Conservation (phyloP, 2,329 filamentous ascomycete species). For the Xylariaceae sp. region DNA sequence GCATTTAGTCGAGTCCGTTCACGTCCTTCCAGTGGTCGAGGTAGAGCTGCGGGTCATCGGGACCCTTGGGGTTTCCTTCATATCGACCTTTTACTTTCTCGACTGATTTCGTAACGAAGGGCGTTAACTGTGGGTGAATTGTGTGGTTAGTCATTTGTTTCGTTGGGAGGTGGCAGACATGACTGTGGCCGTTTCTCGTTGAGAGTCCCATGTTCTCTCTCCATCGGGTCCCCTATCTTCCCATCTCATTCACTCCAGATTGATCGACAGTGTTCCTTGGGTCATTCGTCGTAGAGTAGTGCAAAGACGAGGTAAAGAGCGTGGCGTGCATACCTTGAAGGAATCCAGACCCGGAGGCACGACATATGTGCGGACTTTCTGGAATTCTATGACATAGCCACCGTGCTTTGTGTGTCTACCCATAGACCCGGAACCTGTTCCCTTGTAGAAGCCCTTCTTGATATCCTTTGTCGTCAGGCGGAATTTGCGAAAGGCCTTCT, state of each 20-base stretch:
- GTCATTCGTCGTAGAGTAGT: background rate
- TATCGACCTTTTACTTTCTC: constrained; percentile 52
- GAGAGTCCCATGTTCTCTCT: too few relatives aligned
- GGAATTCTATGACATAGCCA: constrained; percentile 79
- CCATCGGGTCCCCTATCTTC: too few relatives aligned
- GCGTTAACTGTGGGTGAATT: constrained; percentile 60
- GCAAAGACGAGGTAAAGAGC: background rate
- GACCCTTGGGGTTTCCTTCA: constrained; percentile 49
- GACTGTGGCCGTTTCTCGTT: too few relatives aligned
- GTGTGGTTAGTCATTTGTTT: constrained; percentile 5
- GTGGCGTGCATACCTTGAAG: constrained; percentile 61
- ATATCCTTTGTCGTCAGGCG: constrained; percentile 89
- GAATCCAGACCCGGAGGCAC: constrained; percentile 67
- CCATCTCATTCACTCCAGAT: too few relatives aligned
- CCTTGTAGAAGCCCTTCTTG: constrained; percentile 95
- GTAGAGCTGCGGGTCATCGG: constrained; percentile 60
- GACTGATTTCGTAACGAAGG: constrained; percentile 69
- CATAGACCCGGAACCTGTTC: constrained; percentile 84
- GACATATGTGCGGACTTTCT: constrained; percentile 87
- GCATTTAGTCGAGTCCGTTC: constrained; percentile 57
- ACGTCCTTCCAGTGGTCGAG: constrained; percentile 65
- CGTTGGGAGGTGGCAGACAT: background rate
- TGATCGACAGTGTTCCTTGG: background rate
- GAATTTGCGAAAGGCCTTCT: constrained; percentile 68
- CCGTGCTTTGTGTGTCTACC: constrained; percentile 81